These are phyloP conservation scores for Hanseniaspora mollemarum DNA, from an alignment of 805 yeast genomes.

Conservation along the genomic window DNA sequence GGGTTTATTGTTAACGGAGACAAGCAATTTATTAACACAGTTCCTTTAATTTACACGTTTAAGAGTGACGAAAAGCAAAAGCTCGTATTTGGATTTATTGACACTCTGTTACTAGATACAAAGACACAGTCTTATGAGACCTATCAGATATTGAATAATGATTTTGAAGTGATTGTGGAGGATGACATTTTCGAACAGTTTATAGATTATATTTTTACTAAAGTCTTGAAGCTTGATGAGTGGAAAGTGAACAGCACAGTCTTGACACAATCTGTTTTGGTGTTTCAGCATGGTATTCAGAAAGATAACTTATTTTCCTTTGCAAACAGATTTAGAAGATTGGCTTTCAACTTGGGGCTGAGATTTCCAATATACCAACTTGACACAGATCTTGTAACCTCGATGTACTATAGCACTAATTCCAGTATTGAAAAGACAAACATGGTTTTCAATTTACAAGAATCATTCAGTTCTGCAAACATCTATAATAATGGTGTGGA, in stretches of 20 bases:
- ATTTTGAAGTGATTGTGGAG: not conserved
- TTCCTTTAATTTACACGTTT: constrained; percentile 9
- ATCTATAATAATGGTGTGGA: constrained; percentile 7
- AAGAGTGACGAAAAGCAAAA: not conserved
- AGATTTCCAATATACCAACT: not conserved
- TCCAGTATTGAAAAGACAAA: constrained; percentile 5
- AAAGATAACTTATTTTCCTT: not conserved
- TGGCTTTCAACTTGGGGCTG: not conserved
- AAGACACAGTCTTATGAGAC: not conserved
- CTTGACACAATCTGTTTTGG: not conserved
- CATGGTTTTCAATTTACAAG: constrained; percentile 5
- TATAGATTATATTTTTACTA: not conserved
- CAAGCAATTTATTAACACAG: constrained; percentile 5
- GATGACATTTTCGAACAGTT: not conserved
- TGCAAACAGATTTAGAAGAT: constrained; percentile 6
- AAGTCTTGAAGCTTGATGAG: constrained; percentile 1
- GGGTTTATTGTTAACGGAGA: not conserved
- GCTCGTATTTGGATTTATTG: constrained; percentile 1
- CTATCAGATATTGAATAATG: constrained; percentile 3
- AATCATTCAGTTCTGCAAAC: not conserved
- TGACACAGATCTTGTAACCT: constrained; percentile 1
- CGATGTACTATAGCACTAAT: constrained; percentile 10
- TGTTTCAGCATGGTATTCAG: not conserved
- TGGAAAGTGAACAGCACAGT: not conserved
- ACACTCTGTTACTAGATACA: not conserved